Percentiles rank a stretch among this genome's conserved stretches.
phyloP scores from a whole-genome alignment of 2,329 filamentous ascomycete genomes.

The Colletotrichum costaricense region DNA sequence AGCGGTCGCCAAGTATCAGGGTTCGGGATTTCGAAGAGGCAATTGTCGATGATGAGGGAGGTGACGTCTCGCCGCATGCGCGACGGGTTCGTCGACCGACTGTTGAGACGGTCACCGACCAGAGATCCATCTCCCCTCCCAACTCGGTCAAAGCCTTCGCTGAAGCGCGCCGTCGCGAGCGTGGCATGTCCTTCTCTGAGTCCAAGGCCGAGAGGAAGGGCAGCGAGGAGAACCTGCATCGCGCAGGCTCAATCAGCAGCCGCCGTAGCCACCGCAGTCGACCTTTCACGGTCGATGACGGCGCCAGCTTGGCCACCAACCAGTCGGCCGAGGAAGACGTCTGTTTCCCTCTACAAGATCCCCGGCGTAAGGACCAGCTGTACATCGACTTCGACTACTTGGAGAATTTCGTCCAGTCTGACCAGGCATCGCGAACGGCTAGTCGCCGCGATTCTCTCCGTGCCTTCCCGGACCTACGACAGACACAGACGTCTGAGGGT shows the following conservation, averaged over 20 bases:
- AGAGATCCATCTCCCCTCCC: constrained; percentile 84
- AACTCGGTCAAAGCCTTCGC: constrained; percentile 99
- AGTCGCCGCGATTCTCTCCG: constrained; percentile 61
- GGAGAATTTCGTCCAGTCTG: constrained; percentile 85
- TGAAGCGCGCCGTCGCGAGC: constrained; percentile 85
- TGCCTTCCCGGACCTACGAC: constrained; percentile 72
- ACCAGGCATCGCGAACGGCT: constrained; percentile 60
- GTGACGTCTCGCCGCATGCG: constrained; percentile 54
- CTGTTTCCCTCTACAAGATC: constrained; percentile 84
- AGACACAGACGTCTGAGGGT: constrained; percentile 45
- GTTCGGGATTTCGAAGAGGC: constrained; percentile 90
- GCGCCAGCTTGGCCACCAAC: constrained; percentile 70
- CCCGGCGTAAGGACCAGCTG: constrained; percentile 75
- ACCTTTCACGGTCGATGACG: constrained; percentile 70
- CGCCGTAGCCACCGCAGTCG: constrained; percentile 68
- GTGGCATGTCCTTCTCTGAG: constrained; percentile 71
- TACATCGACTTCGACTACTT: constrained; percentile 93
- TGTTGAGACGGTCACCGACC: constrained; percentile 66
- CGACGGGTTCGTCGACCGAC: constrained; percentile 65
- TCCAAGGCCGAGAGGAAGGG: constrained; percentile 47
- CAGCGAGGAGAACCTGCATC: constrained; percentile 69
- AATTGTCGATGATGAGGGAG: constrained; percentile 79
- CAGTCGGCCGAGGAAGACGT: constrained; percentile 87
- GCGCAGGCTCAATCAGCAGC: constrained; percentile 78
- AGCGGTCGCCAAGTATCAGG: constrained; percentile 52